A percentile compares a stretch with the other conserved stretches of the same genome.
Conservation (phyloP, 306 rosid species). For the Ormosia emarginata region DNA sequence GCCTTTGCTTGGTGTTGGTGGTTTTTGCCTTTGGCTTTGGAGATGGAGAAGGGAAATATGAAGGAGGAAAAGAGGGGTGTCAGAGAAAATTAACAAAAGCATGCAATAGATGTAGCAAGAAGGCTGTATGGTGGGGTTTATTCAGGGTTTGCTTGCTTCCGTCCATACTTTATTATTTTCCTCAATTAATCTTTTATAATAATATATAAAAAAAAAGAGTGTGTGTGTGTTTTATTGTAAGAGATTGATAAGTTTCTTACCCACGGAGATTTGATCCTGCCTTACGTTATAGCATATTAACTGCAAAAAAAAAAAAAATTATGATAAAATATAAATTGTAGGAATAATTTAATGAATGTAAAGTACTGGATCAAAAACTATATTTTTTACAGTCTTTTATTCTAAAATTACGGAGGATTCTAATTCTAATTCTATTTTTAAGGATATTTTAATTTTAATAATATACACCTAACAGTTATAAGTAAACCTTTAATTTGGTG, state of each 20-base stretch:
- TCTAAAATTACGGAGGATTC: no score
- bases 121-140: conserved; percentile 57
- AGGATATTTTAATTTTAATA: no score
- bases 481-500: background rate
- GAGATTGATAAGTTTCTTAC: background rate
- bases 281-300: background rate
- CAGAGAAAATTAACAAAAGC: conserved; percentile 39
- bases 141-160: conserved; percentile 59
- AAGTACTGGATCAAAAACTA: background rate
- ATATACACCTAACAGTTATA: background rate
- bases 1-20: background rate
- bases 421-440: background rate
- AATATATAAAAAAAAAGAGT: background rate
- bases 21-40: background rate
- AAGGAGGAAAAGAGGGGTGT: background rate
- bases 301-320: no score
- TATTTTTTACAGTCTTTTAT: background rate
- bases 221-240: background rate
- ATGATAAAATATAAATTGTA: no score
- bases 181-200: background rate
- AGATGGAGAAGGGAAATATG: background rate
- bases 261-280: conserved; percentile 17
- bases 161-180: background rate
- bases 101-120: conserved; percentile 56
- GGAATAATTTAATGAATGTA: background rate